Percentiles rank a stretch among this genome's conserved stretches.
Conservation (phyloP, 2,329 filamentous ascomycete species). For the Tolypocladium nubicola region DNA sequence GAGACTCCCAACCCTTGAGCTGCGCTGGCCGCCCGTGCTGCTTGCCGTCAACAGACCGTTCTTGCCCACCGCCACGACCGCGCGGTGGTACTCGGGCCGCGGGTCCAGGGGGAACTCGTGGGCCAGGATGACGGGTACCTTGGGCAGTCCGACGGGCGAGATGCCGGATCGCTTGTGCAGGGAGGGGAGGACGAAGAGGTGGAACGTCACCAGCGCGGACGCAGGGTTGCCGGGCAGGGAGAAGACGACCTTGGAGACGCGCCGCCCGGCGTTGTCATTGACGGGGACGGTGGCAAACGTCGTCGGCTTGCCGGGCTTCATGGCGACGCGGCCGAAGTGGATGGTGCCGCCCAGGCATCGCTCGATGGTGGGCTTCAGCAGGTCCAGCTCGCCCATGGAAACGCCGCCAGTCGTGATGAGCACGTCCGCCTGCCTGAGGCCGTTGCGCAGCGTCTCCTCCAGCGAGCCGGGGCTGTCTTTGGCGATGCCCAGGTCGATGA, state of each 20-base stretch:
- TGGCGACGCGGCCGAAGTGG: conserved; percentile 89
- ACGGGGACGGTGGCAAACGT: conserved; percentile 85
- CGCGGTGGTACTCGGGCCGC: conserved; percentile 89
- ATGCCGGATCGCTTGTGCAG: conserved; percentile 69
- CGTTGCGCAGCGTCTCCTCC: conserved; percentile 66
- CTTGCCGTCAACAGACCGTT: conserved; percentile 62
- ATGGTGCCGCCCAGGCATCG: conserved; percentile 81
- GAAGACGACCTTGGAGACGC: conserved; percentile 65
- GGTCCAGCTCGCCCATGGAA: conserved; percentile 94
- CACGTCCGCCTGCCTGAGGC: conserved; percentile 64
- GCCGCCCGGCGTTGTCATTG: conserved; percentile 46
- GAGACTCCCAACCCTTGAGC: conserved; percentile 80
- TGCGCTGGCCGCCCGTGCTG: conserved; percentile 85
- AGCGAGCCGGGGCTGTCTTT: conserved; percentile 62
- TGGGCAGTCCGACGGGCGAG: conserved; percentile 56
- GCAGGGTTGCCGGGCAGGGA: conserved; percentile 90
- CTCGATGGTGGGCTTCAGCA: conserved; percentile 93
- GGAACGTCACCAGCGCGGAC: conserved; percentile 83
- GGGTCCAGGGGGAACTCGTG: conserved; percentile 67
- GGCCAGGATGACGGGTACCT: conserved; percentile 58
- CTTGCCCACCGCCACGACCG: conserved; percentile 51
- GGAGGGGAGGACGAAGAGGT: conserved; percentile 85
- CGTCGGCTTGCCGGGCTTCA: conserved; percentile 98
- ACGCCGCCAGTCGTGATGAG: conserved; percentile 90
- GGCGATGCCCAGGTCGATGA: conserved; percentile 78